Conservation (phyloP, 73 alveolate species). For the Paramecium tetraurelia region DNA sequence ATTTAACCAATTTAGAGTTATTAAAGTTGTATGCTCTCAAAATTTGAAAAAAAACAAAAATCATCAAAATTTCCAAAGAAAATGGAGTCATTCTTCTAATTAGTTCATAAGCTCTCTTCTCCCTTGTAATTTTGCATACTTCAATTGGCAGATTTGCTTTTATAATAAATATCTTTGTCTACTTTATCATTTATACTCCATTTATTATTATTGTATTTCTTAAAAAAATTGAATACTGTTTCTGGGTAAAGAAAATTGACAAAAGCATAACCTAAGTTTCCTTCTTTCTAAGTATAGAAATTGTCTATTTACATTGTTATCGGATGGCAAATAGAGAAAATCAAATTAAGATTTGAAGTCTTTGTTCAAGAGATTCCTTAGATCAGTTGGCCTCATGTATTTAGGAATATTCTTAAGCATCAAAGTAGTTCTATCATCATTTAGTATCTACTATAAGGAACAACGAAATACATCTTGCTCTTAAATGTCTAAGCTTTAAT, state of each 20-base stretch:
- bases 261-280: constrained; percentile 36
- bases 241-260: not conserved
- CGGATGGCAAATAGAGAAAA: not conserved
- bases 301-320: not conserved
- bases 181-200: constrained; percentile 19
- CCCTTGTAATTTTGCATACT: constrained; percentile 34
- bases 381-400: not conserved
- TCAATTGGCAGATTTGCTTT: constrained; percentile 14
- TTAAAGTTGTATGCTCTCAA: not conserved
- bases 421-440: constrained; percentile 16
- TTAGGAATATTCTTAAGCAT: constrained; percentile 15
- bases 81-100: not conserved
- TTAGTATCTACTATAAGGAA: not conserved
- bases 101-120: not conserved
- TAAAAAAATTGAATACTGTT: not conserved
- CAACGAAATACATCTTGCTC: not conserved
- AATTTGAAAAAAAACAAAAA: not conserved
- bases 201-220: not conserved
- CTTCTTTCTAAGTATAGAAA: not conserved
- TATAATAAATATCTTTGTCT: not conserved
- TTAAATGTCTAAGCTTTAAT: not conserved
- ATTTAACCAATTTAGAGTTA: not conserved
- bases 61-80: not conserved
- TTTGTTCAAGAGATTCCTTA: not conserved
- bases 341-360: constrained; percentile 1